Evolutionary conservation across 2,329 filamentous ascomycete species (phyloP), one percentile per base, ranked within the genome.

Genomic region (Trichoderma pleuroti): DNA sequence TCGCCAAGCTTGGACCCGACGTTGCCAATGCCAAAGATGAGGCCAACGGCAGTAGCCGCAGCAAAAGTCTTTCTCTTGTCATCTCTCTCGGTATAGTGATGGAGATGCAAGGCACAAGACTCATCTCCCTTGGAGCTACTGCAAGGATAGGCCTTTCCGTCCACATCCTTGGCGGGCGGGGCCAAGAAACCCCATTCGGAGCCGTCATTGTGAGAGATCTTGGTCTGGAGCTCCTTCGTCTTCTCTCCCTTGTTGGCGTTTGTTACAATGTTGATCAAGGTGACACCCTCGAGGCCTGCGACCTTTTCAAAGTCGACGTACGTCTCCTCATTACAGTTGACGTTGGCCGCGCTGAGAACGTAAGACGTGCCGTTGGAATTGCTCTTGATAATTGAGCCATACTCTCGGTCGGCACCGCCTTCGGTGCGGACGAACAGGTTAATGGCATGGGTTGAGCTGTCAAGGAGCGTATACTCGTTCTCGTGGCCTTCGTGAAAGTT

Each of bases 321-420:
- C 56, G 91, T 94, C 2, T 79, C 75, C 14, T 86, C 83, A 77
- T 98, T 90, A 75, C 93, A 88, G 80, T 98, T 98, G 77, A 98
- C 93, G 24, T 88, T 89, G 62, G 88, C 84, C 28, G 96, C 85
- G 80, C 93, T 97, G 74, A 97, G 84, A 14, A 97, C 93, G 77
- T 98, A 99, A 1, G 92, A 96, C 0, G 96, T 99, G 68, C 96
- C 96, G 78, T 99, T 98, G 76, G 94, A 98, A 83, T 99, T 99
- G 78, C 94, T 98, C 87, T 98, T 99, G 81, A 99, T 89, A 75
- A 99, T 93, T 28, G 92, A 91, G 46, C 96, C 96, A 76, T 92
- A 94, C 72, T 92, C 88, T 64, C 87, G 88, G 21, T 89, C 91
- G 64, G 84, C 79, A 4, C 84, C 83, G 52, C 86, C 87, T 76